Base-by-base conservation (phyloP, 257 asterid species). In the Oldenlandia corymbosa region DNA sequence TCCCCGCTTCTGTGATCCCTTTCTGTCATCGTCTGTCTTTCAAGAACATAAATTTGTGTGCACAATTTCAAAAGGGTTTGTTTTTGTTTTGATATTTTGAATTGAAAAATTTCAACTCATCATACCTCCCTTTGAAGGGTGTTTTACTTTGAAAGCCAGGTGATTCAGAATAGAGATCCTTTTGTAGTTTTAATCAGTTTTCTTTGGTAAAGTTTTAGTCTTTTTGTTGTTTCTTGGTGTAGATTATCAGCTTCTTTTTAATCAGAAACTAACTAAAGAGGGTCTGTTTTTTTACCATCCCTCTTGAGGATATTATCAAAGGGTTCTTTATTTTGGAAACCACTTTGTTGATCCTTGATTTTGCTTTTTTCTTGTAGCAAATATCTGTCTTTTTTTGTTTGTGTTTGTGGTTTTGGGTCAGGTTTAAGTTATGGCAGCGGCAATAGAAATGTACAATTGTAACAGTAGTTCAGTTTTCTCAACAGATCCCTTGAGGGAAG, bases 1-100 rank as follows among this genome's bases (percentile, higher is more conserved):
- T 82, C 96, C 96, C 93, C 91, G 84, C 90, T 89, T 84, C 96
- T 81, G 74, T 58, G 85, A 84, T 89, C 95, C 93, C 93, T 75
- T 86, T 86, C 93, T 86, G 95, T 86, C 84, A 65, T 81, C 88
- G 73, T 86, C 95, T 83, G 93, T 84, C 91, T 86, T 86, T 89
- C 90, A 72, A 73, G 73, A 73, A 31, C n/a, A n/a, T n/a, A n/a
- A 39, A 68, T 53, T 23, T 45, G 68, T 55, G 37, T n/a, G n/a
- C n/a, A 26, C 18, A 34, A 71, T 48, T 51, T 78, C 75, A 36
- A 66, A 63, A 63, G 84, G 85, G 83, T 74, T 71, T 71, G 83
- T 60, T 75, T 75, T 79, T 68, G 57, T 80, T 77, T n/a, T n/a
- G n/a, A n/a, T 60, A 60, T 67, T 63, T 78, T 48, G 64, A 59